A percentile compares a stretch with the other conserved stretches of the same genome.
phyloP scores from a whole-genome alignment of 257 asterid species.

The Fraxinus americana region DNA sequence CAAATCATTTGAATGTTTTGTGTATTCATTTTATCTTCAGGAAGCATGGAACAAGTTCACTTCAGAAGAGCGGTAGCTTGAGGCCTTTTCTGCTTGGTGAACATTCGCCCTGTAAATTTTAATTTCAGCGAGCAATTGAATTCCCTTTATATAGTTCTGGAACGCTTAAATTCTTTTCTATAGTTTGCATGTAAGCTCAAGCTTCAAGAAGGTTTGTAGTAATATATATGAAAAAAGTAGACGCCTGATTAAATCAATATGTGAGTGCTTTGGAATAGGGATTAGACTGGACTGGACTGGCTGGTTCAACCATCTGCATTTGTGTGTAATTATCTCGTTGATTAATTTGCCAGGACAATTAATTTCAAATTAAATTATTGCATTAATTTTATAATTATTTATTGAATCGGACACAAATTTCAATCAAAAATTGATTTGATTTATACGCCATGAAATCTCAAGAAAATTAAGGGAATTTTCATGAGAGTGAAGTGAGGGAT shows the following conservation, averaged over 20 bases:
- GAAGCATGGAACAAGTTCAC: conserved; percentile 96
- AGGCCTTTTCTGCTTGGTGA: neutral
- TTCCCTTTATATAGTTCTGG: neutral
- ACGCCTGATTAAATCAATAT: neutral
- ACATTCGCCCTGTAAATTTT: neutral
- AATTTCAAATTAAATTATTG: too few relatives aligned
- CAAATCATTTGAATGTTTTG: neutral
- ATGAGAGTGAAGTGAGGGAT: too few relatives aligned
- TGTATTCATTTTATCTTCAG: conserved; percentile 37
- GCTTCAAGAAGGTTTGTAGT: neutral
- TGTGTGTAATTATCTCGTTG: too few relatives aligned
- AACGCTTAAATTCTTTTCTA: neutral
- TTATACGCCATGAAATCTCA: too few relatives aligned
- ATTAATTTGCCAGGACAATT: too few relatives aligned
- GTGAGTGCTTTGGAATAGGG: too few relatives aligned
- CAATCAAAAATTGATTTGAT: too few relatives aligned
- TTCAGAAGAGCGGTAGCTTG: conserved; percentile 74
- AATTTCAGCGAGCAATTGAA: neutral
- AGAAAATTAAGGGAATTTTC: too few relatives aligned
- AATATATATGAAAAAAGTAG: neutral
- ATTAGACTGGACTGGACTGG: too few relatives aligned
- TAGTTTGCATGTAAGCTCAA: neutral
- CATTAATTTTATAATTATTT: too few relatives aligned
- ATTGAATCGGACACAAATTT: too few relatives aligned
- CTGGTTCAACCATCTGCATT: too few relatives aligned